phyloP scores from a whole-genome alignment of 164 flowering plant genomes.

The Vitis cinerea region DNA sequence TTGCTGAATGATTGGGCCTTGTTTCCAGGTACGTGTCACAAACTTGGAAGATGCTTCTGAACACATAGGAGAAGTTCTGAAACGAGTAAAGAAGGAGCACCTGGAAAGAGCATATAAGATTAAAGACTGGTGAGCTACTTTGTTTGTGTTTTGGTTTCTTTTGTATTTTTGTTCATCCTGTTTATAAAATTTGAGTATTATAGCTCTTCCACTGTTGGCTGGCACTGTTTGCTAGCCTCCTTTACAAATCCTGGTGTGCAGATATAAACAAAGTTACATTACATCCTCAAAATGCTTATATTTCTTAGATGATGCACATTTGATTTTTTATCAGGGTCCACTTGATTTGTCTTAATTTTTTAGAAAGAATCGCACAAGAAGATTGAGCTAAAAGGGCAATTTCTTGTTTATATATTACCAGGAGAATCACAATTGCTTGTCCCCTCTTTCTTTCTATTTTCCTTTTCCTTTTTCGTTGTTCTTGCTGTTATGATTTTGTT shows the following conservation, averaged over 20 bases:
- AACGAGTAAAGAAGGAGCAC: slow-evolving; percentile 89
- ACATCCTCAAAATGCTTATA: too few species aligned
- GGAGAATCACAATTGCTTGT: neutral
- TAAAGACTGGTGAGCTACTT: slow-evolving; percentile 56
- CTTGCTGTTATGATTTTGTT: neutral
- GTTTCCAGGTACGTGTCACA: slow-evolving; percentile 82
- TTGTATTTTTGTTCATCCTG: too few species aligned
- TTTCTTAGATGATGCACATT: too few species aligned
- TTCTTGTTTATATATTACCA: neutral
- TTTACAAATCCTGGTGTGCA: too few species aligned
- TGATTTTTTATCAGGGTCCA: too few species aligned
- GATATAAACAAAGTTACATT: too few species aligned
- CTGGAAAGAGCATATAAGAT: slow-evolving; percentile 88
- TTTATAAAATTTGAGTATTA: too few species aligned
- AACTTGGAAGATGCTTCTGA: slow-evolving; percentile 94
- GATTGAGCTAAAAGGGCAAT: too few species aligned
- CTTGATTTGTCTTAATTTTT: too few species aligned
- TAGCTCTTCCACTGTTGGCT: too few species aligned
- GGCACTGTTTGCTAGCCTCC: too few species aligned
- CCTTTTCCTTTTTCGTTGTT: neutral
- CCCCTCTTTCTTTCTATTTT: neutral
- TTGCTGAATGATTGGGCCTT: neutral
- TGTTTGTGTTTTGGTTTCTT: slow-evolving; percentile 5
- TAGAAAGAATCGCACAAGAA: too few species aligned
- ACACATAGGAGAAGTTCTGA: slow-evolving; percentile 94